phyloP scores from a whole-genome alignment of 2,329 filamentous ascomycete genomes.

The Drechslerella stenobrocha region DNA sequence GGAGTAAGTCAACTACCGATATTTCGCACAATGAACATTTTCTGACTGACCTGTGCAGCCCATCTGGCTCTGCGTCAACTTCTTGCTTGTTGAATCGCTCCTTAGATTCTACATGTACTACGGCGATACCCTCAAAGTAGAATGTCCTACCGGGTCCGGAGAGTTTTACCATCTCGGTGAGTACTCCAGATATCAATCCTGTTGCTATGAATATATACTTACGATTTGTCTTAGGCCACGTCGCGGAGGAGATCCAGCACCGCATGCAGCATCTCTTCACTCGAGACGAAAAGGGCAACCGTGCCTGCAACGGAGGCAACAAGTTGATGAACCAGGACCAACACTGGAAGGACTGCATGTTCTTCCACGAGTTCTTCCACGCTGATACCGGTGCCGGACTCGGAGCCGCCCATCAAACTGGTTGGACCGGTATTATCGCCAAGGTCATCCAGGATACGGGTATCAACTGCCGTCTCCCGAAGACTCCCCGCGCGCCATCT shows the following conservation, averaged over 20 bases:
- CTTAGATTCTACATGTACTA: conserved; percentile 97
- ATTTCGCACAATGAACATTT: not conserved
- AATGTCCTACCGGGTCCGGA: conserved; percentile 90
- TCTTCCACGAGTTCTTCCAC: conserved; percentile 98
- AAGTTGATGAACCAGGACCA: conserved; percentile 87
- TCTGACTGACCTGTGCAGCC: conserved; percentile 58
- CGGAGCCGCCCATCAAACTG: conserved; percentile 90
- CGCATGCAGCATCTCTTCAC: conserved; percentile 89
- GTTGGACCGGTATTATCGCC: conserved; percentile 93
- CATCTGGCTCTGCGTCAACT: conserved; percentile 96
- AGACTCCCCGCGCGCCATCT: conserved; percentile 86
- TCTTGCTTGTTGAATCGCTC: conserved; percentile 89
- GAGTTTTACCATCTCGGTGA: conserved; percentile 88
- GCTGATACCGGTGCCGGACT: conserved; percentile 86
- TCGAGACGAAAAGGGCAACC: conserved; percentile 77
- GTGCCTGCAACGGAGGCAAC: conserved; percentile 83
- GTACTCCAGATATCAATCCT: not conserved
- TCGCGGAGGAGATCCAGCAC: conserved; percentile 93
- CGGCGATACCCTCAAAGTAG: conserved; percentile 81
- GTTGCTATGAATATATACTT: not conserved
- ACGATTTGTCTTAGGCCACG: conserved; percentile 60
- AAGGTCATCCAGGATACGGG: conserved; percentile 98
- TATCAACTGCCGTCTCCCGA: conserved; percentile 83
- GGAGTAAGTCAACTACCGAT: conserved; percentile 57
- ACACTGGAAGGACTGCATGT: conserved; percentile 89